Percentiles rank a stretch among this genome's conserved stretches.
Conservation (phyloP, 805 yeast genomes). For the Pichia pseudocactophila region DNA sequence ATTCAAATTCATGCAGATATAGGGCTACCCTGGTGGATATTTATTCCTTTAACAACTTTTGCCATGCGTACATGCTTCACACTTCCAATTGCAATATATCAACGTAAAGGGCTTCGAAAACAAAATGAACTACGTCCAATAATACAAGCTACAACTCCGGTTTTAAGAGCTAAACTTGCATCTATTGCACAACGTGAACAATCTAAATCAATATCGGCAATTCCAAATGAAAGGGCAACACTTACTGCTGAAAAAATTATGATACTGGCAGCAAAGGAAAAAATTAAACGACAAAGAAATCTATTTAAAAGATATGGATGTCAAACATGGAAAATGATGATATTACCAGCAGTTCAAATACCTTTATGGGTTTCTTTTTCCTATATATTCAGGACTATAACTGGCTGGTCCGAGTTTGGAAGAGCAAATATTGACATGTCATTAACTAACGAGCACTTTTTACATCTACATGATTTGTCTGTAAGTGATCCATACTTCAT, state of each 20-base stretch:
- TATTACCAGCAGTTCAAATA: constrained; percentile 72
- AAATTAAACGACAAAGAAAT: constrained; percentile 60
- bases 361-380: constrained; percentile 84
- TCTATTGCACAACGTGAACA: constrained; percentile 33
- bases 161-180: constrained; percentile 50
- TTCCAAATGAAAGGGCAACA: constrained; percentile 27
- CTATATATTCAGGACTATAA: constrained; percentile 60
- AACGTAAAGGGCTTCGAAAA: constrained; percentile 56
- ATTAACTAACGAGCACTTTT: constrained; percentile 44
- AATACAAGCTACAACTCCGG: constrained; percentile 66
- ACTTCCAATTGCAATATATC: constrained; percentile 67
- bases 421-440: constrained; percentile 40
- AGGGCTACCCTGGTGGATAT: constrained; percentile 74
- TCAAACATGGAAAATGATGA: constrained; percentile 70
- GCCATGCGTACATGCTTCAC: constrained; percentile 59
- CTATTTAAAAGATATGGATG: constrained; percentile 61
- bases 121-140: constrained; percentile 70
- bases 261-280: constrained; percentile 67
- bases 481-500: constrained; percentile 51
- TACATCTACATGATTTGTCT: constrained; percentile 55
- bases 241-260: constrained; percentile 74
- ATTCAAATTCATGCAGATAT: constrained; percentile 43
- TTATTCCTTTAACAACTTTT: constrained; percentile 69
- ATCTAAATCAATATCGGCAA: constrained; percentile 15
- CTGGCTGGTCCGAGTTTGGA: constrained; percentile 49